Base-by-base conservation (phyloP, 2,329 filamentous ascomycete genomes). In the Apiospora koreana region DNA sequence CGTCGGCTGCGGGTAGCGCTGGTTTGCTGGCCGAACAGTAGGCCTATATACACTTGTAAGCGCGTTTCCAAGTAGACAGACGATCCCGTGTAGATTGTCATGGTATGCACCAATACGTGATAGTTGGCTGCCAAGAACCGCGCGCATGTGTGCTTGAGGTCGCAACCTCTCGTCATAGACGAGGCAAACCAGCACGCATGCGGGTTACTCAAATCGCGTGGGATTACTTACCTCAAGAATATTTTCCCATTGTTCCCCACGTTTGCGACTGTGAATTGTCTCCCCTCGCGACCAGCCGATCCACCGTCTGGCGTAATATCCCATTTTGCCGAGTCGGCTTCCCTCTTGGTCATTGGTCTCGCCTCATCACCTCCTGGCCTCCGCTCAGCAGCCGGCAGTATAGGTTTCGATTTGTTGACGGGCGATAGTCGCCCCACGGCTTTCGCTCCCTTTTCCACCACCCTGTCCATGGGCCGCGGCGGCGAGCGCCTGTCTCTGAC, bases 181-280 rank as follows among this genome's bases (percentile, higher is more conserved):
- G 16, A 45, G 16, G 23, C 65, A 65, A 25, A 43, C 38, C 65
- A 28, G 9, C 10, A 54, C 18, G 45, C 45, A 25, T 41, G 28
- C 46, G 7, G 43, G 25, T 38, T 50, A 64, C 41, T 43, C 69
- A 68, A 23, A 62, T 38, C 8, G 54, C 54, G 21, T 28, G 35
- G 28, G 54, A 62, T 21, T n/a, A 74, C 88, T 78, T 89, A 95
- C 92, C 92, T 93, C 74, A 95, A 80, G 80, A 94, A 95, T 80
- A 95, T 93, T 78, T 91, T 90, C 48, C 93, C 93, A 81, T 94
- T 94, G 78, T 94, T 93, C 31, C 93, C 93, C 71, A 95, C 93
- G 80, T 94, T 95, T 67, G 91, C 90, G 69, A 95, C 93, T 2
- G 92, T 91, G 79, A 95, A 95, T 76, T 93, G 90, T 69, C 91